A percentile compares a stretch with the other conserved stretches of the same genome.
Evolutionary conservation across 192 early-diverging fungal species (phyloP).

Genomic region (Coemansia sp.): DNA sequence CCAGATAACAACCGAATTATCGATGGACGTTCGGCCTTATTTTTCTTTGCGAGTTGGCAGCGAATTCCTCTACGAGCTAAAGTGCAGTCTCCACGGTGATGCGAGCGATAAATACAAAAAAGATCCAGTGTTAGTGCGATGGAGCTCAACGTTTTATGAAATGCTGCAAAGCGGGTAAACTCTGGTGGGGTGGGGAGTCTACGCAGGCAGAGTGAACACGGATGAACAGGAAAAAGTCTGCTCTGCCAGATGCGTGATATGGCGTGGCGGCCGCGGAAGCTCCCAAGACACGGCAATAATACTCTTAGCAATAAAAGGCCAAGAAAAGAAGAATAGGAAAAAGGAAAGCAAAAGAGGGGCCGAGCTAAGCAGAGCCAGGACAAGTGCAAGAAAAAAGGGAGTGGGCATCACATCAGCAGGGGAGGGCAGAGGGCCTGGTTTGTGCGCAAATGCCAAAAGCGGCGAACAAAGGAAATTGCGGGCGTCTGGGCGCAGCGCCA

Average conservation of each 20-base stretch:
- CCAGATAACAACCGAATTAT: constrained; percentile 2
- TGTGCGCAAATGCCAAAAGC: background rate
- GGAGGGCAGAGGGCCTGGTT: background rate
- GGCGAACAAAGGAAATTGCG: constrained; percentile 9
- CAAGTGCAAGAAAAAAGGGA: background rate
- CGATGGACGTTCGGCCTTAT: background rate
- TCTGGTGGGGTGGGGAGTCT: background rate
- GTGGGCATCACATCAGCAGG: constrained; percentile 1
- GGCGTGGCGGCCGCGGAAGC: background rate
- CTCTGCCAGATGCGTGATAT: background rate
- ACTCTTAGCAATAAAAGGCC: background rate
- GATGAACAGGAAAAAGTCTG: background rate
- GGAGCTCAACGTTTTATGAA: background rate
- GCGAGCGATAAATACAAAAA: background rate
- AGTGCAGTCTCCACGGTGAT: background rate
- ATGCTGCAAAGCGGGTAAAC: constrained; percentile 7
- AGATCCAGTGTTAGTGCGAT: background rate
- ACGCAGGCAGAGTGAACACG: background rate
- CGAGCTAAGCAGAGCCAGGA: background rate
- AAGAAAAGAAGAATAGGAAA: constrained; percentile 6
- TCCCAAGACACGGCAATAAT: background rate
- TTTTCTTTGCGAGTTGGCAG: background rate
- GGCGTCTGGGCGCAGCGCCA: constrained; percentile 7
- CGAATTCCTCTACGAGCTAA: background rate
- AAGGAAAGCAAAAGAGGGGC: constrained; percentile 2